Evolutionary conservation across 495 filamentous ascomycete species (phyloP), one percentile per base, ranked within the genome.

Genomic region (Penicilliopsis zonata): DNA sequence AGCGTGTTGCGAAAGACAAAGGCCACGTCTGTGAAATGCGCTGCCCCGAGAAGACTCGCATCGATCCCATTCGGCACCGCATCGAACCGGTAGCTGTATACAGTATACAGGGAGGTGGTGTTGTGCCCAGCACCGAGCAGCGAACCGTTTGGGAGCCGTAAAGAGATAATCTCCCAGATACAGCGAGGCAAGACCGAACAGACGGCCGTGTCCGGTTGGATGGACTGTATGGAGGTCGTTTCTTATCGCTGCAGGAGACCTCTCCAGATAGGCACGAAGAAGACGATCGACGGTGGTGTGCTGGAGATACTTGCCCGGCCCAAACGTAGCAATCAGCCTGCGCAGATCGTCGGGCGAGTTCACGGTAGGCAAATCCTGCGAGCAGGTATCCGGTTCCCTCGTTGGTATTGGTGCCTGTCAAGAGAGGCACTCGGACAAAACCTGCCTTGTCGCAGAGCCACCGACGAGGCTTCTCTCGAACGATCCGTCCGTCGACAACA

Each of bases 61-160:
- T 65, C 60, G 18, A 48, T n/a, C n/a, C n/a, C n/a, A n/a, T n/a
- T n/a, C 55, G 0, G 58, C 47, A 23, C 56, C 20, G 65, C 61
- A 43, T 78, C 70, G 52, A 77, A 80, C 6, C 71, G 70, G 50
- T 74, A 79, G 49, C 70, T 70, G 55, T 72, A 79, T 5, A 74
- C 54, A 4, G 67, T 64, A 36, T 72, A 69, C 3, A 65, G 52
- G 10, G 57, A 34, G n/a, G 58, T 70, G 22, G 70, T 58, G 14
- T 69, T 55, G 9, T 60, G 64, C 3, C 36, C 51, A 0, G 51
- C 50, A 5, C 55, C 60, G 34, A 69, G n/a, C n/a, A n/a, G n/a
- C n/a, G n/a, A n/a, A n/a, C n/a, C n/a, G n/a, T n/a, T n/a, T n/a
- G n/a, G n/a, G n/a, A n/a, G n/a, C n/a, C n/a, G n/a, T n/a, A n/a